These are phyloP conservation scores for Tillandsia leiboldiana DNA, from an alignment of 176 grass and related monocot species.

Conservation along the genomic window DNA sequence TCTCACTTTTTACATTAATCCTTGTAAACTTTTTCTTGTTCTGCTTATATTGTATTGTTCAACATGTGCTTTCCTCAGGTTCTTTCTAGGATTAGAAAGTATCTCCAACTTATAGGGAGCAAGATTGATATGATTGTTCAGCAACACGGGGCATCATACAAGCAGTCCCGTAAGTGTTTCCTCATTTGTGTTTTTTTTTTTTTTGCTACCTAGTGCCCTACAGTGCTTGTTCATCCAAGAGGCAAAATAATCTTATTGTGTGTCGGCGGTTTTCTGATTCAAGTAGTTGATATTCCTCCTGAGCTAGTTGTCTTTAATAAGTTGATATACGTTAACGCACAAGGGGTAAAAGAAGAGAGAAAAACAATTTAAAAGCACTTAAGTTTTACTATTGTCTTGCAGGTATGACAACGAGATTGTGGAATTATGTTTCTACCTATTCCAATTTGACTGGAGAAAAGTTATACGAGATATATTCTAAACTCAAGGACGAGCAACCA, in stretches of 20 bases:
- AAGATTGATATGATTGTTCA: slow-evolving; percentile 79
- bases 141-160: slow-evolving; percentile 83
- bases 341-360: not conserved
- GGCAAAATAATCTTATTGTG: too few relatives aligned
- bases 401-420: slow-evolving; percentile 93
- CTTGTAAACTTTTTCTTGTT: slow-evolving; percentile 9
- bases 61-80: slow-evolving; percentile 48
- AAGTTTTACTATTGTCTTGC: slow-evolving; percentile 23
- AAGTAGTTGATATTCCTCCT: not conserved
- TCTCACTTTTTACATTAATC: not conserved
- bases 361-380: slow-evolving; percentile 3
- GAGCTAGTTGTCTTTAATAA: not conserved
- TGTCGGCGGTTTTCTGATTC: too few relatives aligned
- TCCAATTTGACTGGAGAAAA: slow-evolving; percentile 88
- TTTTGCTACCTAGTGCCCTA: too few relatives aligned
- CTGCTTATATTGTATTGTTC: not conserved
- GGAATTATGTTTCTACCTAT: slow-evolving; percentile 94
- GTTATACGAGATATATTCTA: slow-evolving; percentile 75
- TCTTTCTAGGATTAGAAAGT: slow-evolving; percentile 92
- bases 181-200: not conserved
- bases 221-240: too few relatives aligned
- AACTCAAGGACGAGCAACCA: slow-evolving; percentile 77
- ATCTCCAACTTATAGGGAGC: slow-evolving; percentile 82
- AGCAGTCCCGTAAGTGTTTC: slow-evolving; percentile 70
- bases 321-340: not conserved